Evolutionary conservation across 2,329 filamentous ascomycete species (phyloP), one percentile per base, ranked within the genome.

Genomic region (Hymenoscyphus linearis): DNA sequence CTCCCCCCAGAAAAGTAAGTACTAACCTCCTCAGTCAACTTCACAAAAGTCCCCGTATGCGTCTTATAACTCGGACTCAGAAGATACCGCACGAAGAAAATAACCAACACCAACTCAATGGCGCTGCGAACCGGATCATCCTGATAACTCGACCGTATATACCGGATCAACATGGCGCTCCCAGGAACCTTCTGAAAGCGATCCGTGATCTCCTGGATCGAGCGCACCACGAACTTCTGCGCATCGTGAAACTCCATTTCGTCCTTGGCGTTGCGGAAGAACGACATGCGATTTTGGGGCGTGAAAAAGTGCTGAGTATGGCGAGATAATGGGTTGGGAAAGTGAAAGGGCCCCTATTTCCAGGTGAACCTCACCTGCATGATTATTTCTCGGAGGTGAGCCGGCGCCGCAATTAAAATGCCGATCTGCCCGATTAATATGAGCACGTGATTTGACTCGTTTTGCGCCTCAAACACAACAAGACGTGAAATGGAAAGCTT

Each of bases 121-220:
- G 91, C 91, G 58, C 91, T 96, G 59, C 96, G 89, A 60, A 98
- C 86, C 10, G 95, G 95, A 71, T 99, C 95, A 74, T 99, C 89
- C 78, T 99, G 95, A 79, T 99, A 98, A 74, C 92, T 96, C 61
- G 92, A 96, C 75, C 91, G 91, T 73, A 99, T 92, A 77, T 99
- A 99, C 65, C 95, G 90, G 69, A 96, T 85, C 71, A 98, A 82
- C 69, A 99, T 96, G 50, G 93, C 90, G 34, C 93, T 98, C 58
- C 95, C 95, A 34, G 95, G 96, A 44, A 99, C 84, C 72, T 89
- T 91, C 71, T 97, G 93, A 74, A 99, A 96, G 61, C 87, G 82
- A 62, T 85, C 78, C 58, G 80, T 79, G 26, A 82, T 76, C 66
- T 81, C 78, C 64, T 81, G 77, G 53, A 84, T 76, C 66, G 81